These are phyloP conservation scores for Volvox africanus DNA, from an alignment of 139 green algal species.

Conservation along the genomic window DNA sequence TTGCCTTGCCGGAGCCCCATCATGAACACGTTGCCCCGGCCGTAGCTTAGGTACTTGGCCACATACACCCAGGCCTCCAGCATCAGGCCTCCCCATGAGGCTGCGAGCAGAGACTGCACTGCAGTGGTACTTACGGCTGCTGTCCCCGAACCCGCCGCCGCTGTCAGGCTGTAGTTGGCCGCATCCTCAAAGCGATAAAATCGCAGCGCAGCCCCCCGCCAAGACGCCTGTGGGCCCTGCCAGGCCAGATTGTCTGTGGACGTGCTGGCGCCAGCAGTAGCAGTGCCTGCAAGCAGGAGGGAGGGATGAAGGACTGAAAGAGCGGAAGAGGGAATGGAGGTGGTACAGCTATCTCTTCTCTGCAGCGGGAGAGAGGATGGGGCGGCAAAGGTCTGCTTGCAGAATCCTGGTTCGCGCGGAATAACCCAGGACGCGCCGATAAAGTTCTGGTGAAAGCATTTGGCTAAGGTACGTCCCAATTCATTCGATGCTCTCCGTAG, in stretches of 20 bases:
- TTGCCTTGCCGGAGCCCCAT: neutral
- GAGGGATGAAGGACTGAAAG: neutral
- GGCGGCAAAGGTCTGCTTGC: too few relatives aligned
- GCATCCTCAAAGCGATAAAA: conserved; percentile 9
- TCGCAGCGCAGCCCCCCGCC: neutral
- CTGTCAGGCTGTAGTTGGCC: neutral
- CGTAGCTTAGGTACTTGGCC: conserved; percentile 17
- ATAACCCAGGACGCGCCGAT: too few relatives aligned
- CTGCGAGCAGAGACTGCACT: neutral
- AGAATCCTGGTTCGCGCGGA: too few relatives aligned
- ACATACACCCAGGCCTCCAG: conserved; percentile 43
- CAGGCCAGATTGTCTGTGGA: conserved; percentile 36
- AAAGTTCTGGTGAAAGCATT: too few relatives aligned
- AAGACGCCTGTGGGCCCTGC: conserved; percentile 1
- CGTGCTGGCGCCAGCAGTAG: too few relatives aligned
- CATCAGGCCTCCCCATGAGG: conserved; percentile 15
- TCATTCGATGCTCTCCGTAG: too few relatives aligned
- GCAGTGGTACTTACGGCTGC: neutral
- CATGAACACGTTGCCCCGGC: neutral
- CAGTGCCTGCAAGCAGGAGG: neutral
- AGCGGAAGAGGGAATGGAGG: too few relatives aligned
- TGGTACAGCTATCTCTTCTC: too few relatives aligned
- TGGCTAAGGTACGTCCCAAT: too few relatives aligned
- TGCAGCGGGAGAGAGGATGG: too few relatives aligned
- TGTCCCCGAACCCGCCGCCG: neutral